These are phyloP conservation scores for Crithidia brevicula DNA, from an alignment of 208 protist genomes.

Conservation along the genomic window DNA sequence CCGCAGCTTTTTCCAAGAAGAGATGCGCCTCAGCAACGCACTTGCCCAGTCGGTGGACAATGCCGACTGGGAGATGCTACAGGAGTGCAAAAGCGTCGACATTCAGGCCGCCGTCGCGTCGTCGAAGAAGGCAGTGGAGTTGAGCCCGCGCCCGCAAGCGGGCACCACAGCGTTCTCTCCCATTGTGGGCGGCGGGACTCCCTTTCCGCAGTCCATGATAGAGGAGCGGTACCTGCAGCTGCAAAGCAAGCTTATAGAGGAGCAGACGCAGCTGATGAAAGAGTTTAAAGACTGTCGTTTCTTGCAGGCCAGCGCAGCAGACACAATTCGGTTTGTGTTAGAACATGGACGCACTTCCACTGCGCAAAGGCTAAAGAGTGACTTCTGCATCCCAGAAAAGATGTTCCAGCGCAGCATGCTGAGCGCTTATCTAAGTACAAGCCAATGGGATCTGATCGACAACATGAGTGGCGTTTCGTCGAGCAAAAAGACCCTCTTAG, in stretches of 20 bases:
- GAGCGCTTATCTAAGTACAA: conserved; percentile 56
- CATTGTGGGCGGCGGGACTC: conserved; percentile 22
- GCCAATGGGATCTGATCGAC: conserved; percentile 80
- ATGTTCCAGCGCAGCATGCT: conserved; percentile 77
- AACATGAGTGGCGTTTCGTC: conserved; percentile 44
- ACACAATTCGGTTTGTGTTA: conserved; percentile 62
- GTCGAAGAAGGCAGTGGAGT: conserved; percentile 32
- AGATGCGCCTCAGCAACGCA: conserved; percentile 30
- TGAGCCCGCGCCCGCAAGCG: conserved; percentile 14
- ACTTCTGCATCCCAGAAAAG: conserved; percentile 73
- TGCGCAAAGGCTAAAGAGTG: conserved; percentile 59
- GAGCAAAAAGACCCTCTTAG: conserved; percentile 51
- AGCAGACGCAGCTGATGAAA: conserved; percentile 69
- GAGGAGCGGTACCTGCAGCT: conserved; percentile 30
- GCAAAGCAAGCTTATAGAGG: conserved; percentile 50
- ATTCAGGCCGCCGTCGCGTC: conserved; percentile 46
- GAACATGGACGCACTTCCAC: conserved; percentile 57
- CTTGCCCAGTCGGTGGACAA: conserved; percentile 33
- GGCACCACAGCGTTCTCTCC: conserved; percentile 28
- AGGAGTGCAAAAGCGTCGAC: conserved; percentile 56
- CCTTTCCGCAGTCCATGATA: conserved; percentile 26
- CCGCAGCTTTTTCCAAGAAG: conserved; percentile 56
- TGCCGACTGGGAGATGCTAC: conserved; percentile 61
- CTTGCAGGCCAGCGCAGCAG: conserved; percentile 61
- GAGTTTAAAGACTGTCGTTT: conserved; percentile 77